Base-by-base conservation (phyloP, 768 basidiomycete genomes). In the Calocera cornea region DNA sequence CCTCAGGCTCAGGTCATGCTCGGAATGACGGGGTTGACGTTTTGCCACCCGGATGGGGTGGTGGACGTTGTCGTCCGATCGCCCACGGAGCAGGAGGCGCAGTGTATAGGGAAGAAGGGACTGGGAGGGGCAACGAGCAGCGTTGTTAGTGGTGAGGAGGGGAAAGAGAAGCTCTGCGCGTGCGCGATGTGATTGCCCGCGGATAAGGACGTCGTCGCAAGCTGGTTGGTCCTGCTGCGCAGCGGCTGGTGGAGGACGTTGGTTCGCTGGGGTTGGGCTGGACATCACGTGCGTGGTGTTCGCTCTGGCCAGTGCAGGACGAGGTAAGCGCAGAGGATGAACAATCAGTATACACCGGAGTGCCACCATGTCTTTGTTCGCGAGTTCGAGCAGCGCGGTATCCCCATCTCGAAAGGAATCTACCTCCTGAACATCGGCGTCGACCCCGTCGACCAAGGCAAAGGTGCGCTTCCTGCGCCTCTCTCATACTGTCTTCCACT, bases 111-210 rank as follows among this genome's bases (percentile, higher is more conserved):
- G 36, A 5, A 14, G 36, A 38, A 38, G 14, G 36, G 36, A 5
- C 14, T 38, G 36, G 36, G 36, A 5, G 36, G 5, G 36, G 36
- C 5, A 8, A 17, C 7, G 44, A 47, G 44, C 16, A 47, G 44
- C 7, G 44, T 24, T 5, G 16, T 47, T 19, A 47, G 24, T 24
- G 16, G 7, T 17, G 19, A 24, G 44, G 24, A 47, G 19, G 36
- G 17, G 34, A 33, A 47, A 17, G 72, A 73, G 67, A 65, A 41
- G 54, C 67, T 74, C 34, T 67, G 66, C 14, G 72, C 63, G 1
- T 69, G 68, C 29, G 68, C 71, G 17, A 24, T 73, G 36, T 74
- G 73, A 72, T 34, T 73, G 1, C 36, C 41, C 29, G 71, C 72
- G 1, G 72, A 70, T 17, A 34, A 49, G 65, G 67, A 34, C 22